Evolutionary conservation across 2,329 filamentous ascomycete species (phyloP), one percentile per base, ranked within the genome.

Genomic region (Thielaviopsis populi): DNA sequence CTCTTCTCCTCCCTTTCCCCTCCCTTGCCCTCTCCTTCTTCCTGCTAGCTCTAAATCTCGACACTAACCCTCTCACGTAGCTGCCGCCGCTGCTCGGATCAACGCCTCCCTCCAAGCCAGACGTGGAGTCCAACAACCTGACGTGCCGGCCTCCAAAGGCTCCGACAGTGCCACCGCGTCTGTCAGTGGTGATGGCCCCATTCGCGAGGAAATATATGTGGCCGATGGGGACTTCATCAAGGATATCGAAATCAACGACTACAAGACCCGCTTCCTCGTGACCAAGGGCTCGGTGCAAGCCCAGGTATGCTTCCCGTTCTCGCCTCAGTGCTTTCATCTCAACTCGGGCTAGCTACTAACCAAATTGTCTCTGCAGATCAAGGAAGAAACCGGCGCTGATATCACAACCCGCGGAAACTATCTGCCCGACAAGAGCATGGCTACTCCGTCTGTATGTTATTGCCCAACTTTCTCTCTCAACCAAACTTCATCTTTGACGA

Each of bases 351-450:
- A n/a, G 11, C 46, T 33, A n/a, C 46, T 54, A 54, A 43, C n/a
- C 30, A 33, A 50, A 15, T 37, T 22, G 24, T 19, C 17, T 42
- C 27, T 30, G 72, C 91, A 99, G 94, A 99, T 99, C 73, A 95
- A 96, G 87, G 92, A 96, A 80, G 90, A 96, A 73, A 97, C 92
- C 86, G 94, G 94, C 83, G 92, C 94, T 82, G 94, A 99, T 91
- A 90, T 99, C 80, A 99, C 94, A 59, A 97, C 92, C 66, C 87
- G 92, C 73, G 94, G 94, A 77, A 92, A 86, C 73, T 99, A 97
- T 73, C 95, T 94, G 70, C 94, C 94, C 1, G 95, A 97, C 76
- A 97, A 96, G 78, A 91, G 83, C 78, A 94, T 99, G 91, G 91
- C 94, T 41, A 96, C 91, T 15, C 85, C 91, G 64, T 83, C 89